Base-by-base conservation (phyloP, 2,329 filamentous ascomycete genomes). In the Cryphonectria nitschkei region DNA sequence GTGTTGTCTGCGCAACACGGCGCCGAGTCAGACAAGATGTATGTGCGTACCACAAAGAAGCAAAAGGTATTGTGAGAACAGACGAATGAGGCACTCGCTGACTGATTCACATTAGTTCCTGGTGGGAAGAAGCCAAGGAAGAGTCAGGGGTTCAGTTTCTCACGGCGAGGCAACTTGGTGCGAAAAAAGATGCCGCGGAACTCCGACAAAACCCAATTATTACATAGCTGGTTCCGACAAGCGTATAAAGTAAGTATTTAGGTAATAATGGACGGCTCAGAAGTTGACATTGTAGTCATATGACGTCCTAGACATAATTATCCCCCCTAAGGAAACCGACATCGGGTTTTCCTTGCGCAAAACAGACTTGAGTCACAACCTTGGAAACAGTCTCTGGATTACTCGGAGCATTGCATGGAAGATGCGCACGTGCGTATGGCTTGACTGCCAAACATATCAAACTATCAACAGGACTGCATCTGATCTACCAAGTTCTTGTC, bases 1-100 rank as follows among this genome's bases (percentile, higher is more conserved):
- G 22, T n/a, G 46, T 50, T 50, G 19, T 50, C 4, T 61, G 32
- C 26, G 39, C 50, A 66, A 41, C 70, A 63, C 67, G 70, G 65
- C 68, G 64, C 46, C 67, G 67, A 67, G 32, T 60, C 39, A 64
- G 56, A 63, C 26, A 26, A 14, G 41, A 7, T 32, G 26, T 26
- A 26, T 26, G 26, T 26, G 4, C 34, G 41, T 54, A 66, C 37
- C 60, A 52, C 11, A 52, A 37, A 13, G 9, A 66, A 41, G 16
- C 6, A 60, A n/a, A 34, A 34, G 9, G 6, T 50, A 50, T n/a
- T 11, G 11, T 8, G 46, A 50, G 22, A 50, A 50, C 2, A 5
- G 14, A 58, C 54, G 19, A 58, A 32, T 58, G 26, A 32, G 54
- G 14, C 16, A 29, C 26, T 32, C 3, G 13, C 54, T 58, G 26